These are phyloP conservation scores for Verticillium albo-atrum DNA, from an alignment of 2,329 filamentous ascomycete species.

Conservation along the genomic window DNA sequence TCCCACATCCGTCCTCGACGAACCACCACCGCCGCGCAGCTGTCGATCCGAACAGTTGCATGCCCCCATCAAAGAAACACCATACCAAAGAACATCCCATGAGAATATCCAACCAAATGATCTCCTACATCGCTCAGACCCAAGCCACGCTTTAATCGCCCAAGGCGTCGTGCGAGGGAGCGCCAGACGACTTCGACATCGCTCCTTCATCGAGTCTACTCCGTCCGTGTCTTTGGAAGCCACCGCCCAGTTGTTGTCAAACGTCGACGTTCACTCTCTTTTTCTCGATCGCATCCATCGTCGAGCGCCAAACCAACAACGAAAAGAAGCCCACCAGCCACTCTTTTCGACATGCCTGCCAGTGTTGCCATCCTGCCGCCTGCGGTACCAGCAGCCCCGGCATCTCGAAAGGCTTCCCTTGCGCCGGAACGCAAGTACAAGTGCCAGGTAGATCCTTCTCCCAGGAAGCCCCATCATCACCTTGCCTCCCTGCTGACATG, in stretches of 20 bases:
- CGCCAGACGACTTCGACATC: conserved; percentile 55
- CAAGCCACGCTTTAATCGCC: conserved; percentile 59
- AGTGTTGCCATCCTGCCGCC: conserved; percentile 61
- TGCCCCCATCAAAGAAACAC: conserved; percentile 2
- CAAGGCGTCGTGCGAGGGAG: conserved; percentile 54
- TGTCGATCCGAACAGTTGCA: not conserved
- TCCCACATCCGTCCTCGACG: not conserved
- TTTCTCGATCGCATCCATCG: not conserved
- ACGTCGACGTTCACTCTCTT: not conserved
- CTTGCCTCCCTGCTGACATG: not conserved
- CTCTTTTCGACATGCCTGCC: conserved; percentile 55
- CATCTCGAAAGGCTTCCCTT: conserved; percentile 69
- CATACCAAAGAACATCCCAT: conserved; percentile 14
- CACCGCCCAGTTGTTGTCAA: not conserved
- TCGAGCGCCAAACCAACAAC: not conserved
- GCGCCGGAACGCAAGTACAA: conserved; percentile 98
- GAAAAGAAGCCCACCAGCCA: conserved; percentile 12
- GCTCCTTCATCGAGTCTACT: conserved; percentile 34
- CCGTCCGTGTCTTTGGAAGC: not conserved
- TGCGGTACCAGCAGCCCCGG: conserved; percentile 62
- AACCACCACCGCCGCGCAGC: not conserved
- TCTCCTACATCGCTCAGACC: conserved; percentile 1
- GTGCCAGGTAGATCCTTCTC: conserved; percentile 76
- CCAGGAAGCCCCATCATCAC: not conserved
- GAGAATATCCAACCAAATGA: conserved; percentile 17